Evolutionary conservation across 352 stramenopile genomes (phyloP).

Genomic region (Thalassiosira allenii): DNA sequence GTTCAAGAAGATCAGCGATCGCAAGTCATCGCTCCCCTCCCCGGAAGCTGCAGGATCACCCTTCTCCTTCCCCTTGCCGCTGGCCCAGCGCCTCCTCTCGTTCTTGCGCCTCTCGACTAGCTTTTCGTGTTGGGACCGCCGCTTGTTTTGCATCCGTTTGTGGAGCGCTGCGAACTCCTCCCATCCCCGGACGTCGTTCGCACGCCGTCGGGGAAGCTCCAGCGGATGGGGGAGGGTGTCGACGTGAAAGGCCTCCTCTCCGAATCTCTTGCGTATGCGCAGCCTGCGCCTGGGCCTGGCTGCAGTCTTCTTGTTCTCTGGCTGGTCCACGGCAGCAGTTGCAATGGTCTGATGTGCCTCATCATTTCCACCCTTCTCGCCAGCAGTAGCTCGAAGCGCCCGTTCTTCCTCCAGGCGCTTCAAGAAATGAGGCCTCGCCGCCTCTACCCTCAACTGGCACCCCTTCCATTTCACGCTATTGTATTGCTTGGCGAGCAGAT

Average conservation of each 20-base stretch:
- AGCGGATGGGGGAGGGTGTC: slow-evolving; percentile 69
- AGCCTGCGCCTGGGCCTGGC: slow-evolving; percentile 53
- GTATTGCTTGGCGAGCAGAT: slow-evolving; percentile 71
- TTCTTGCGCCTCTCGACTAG: slow-evolving; percentile 41
- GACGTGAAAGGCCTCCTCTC: slow-evolving; percentile 73
- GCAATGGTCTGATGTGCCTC: too few species aligned
- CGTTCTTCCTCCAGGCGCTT: slow-evolving; percentile 73
- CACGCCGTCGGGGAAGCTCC: neutral
- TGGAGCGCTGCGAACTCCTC: slow-evolving; percentile 21
- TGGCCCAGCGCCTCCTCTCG: slow-evolving; percentile 39
- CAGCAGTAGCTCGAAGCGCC: slow-evolving; percentile 12
- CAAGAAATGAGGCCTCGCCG: slow-evolving; percentile 76
- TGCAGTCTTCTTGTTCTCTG: slow-evolving; percentile 4
- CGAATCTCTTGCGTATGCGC: slow-evolving; percentile 74
- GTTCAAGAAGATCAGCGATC: slow-evolving; percentile 64
- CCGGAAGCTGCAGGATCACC: neutral
- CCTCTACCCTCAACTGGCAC: slow-evolving; percentile 75
- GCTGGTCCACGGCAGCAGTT: neutral
- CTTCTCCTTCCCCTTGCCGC: slow-evolving; percentile 12
- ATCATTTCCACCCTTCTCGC: too few species aligned
- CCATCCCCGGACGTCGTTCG: slow-evolving; percentile 26
- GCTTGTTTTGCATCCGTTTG: slow-evolving; percentile 41
- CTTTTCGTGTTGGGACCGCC: slow-evolving; percentile 39
- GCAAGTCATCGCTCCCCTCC: slow-evolving; percentile 20
- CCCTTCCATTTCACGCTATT: slow-evolving; percentile 86